phyloP scores from a whole-genome alignment of 148 eudicot genomes.

The Agrostemma githago region DNA sequence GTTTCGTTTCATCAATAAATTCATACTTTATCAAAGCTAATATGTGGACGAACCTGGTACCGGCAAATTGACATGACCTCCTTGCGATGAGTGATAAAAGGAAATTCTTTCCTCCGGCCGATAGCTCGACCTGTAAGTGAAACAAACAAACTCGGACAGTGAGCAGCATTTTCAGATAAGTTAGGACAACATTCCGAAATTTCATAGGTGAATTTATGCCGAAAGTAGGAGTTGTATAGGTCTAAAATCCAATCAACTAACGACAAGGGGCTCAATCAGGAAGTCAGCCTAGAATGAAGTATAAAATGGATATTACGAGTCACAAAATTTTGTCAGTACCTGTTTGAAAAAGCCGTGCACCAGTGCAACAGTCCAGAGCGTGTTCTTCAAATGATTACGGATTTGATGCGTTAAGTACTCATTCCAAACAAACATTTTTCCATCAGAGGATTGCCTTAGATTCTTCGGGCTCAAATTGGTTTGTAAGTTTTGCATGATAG shows the following conservation, averaged over 20 bases:
- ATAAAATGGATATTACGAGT: background rate
- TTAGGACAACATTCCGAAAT: background rate
- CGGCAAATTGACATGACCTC: slow-evolving; percentile 80
- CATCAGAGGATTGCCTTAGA: slow-evolving; percentile 38
- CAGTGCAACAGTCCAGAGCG: slow-evolving; percentile 86
- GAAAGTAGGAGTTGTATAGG: background rate
- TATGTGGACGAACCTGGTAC: slow-evolving; percentile 55
- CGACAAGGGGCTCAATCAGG: background rate
- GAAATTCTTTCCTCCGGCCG: slow-evolving; percentile 49
- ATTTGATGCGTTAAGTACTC: slow-evolving; percentile 69
- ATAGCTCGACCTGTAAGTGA: slow-evolving; percentile 48
- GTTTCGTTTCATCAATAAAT: background rate
- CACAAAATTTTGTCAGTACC: slow-evolving; percentile 32
- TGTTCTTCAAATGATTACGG: slow-evolving; percentile 56
- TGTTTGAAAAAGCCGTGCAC: slow-evolving; percentile 91
- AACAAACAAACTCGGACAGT: slow-evolving; percentile 3
- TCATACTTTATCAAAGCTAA: background rate
- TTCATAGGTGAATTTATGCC: background rate
- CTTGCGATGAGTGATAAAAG: slow-evolving; percentile 69
- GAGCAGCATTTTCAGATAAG: background rate
- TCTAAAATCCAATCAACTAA: background rate
- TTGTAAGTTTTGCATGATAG: slow-evolving; percentile 74
- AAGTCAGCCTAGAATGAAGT: background rate
- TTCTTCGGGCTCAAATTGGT: slow-evolving; percentile 51
- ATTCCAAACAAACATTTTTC: slow-evolving; percentile 89